These are phyloP conservation scores for Zea mays DNA, from an alignment of 176 grass and related monocot species.

Conservation along the genomic window DNA sequence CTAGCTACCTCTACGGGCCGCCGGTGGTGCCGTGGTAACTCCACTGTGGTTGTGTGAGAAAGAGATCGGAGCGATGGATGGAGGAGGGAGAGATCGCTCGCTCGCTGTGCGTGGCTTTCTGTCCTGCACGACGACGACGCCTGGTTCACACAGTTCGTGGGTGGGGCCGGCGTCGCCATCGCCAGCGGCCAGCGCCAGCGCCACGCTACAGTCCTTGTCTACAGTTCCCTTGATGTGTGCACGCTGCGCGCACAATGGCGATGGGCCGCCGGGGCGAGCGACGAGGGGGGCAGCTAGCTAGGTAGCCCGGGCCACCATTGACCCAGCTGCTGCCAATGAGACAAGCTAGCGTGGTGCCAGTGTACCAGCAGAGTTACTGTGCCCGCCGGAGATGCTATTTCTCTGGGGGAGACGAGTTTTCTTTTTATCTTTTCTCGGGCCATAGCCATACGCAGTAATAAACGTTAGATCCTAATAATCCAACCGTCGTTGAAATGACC, in stretches of 20 bases:
- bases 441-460: no score
- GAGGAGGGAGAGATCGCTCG: neutral
- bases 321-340: conserved; percentile 15
- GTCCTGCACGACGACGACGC: neutral
- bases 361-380: no score
- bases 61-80: no score
- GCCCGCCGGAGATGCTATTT: no score
- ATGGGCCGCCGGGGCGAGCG: neutral
- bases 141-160: neutral
- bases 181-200: neutral
- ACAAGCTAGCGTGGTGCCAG: conserved; percentile 8
- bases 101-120: neutral
- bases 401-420: no score
- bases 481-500: no score
- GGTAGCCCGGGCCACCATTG: conserved; percentile 1
- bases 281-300: neutral
- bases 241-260: conserved; percentile 11
- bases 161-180: neutral
- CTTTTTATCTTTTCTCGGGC: no score
- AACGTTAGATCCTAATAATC: no score
- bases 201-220: conserved; percentile 25
- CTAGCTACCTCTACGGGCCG: no score
- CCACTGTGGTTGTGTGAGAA: no score
- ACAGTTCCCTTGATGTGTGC: conserved; percentile 26
- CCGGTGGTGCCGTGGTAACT: no score